These are phyloP conservation scores for Russula virescens DNA, from an alignment of 768 basidiomycete species.

Conservation along the genomic window DNA sequence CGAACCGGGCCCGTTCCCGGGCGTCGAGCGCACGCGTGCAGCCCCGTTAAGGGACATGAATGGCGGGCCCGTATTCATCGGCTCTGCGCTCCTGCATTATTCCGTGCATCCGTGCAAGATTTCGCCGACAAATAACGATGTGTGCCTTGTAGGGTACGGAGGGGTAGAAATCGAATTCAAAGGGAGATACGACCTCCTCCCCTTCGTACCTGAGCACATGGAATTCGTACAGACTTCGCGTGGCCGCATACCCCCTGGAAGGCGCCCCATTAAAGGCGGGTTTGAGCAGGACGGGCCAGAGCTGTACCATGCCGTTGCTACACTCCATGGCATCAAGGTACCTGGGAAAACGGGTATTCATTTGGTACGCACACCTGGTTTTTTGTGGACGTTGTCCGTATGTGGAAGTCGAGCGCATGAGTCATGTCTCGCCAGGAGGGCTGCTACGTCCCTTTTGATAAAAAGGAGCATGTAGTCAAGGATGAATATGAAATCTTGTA, in stretches of 20 bases:
- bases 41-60: constrained; percentile 55
- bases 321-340: constrained; percentile 47
- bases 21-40: constrained; percentile 37
- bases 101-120: constrained; percentile 85
- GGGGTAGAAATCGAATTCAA: constrained; percentile 53
- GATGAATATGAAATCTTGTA: constrained; percentile 43
- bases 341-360: constrained; percentile 73
- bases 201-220: constrained; percentile 62
- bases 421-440: constrained; percentile 3
- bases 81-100: constrained; percentile 58
- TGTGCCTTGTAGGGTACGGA: constrained; percentile 55
- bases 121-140: constrained; percentile 40
- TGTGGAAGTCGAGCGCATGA: background rate
- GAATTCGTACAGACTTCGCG: constrained; percentile 62
- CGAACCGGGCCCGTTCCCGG: constrained; percentile 41
- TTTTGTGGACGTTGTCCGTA: background rate
- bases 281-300: constrained; percentile 64
- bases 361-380: constrained; percentile 40
- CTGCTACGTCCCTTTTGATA: constrained; percentile 5
- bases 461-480: constrained; percentile 34
- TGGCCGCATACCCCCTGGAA: constrained; percentile 53
- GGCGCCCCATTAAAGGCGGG: constrained; percentile 62
- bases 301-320: constrained; percentile 62
- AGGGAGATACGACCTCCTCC: constrained; percentile 71
- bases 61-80: constrained; percentile 60